These are phyloP conservation scores for Fraxinus ornus DNA, from an alignment of 305 asterid species.

Conservation along the genomic window DNA sequence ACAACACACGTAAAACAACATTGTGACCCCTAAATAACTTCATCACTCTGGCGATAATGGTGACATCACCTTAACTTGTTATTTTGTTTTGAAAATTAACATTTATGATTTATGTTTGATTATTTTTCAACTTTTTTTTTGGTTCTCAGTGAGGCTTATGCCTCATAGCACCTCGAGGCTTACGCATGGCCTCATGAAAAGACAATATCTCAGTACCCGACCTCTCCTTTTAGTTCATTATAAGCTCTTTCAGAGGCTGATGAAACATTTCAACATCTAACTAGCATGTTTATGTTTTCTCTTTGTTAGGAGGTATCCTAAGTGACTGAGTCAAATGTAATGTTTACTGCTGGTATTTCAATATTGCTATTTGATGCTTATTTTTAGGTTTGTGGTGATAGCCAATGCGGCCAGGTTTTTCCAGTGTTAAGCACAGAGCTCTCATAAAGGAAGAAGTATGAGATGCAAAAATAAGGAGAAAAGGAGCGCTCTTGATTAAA, in stretches of 20 bases:
- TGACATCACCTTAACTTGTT: background rate
- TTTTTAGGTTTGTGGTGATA: background rate
- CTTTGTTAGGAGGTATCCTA: background rate
- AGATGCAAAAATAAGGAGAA: background rate
- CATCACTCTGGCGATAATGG: background rate
- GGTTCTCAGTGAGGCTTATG: background rate
- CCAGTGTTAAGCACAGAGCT: background rate
- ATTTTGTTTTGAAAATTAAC: background rate
- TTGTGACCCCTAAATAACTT: background rate
- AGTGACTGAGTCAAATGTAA: background rate
- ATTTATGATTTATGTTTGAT: background rate
- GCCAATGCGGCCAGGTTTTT: background rate
- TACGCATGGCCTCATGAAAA: background rate
- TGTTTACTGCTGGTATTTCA: background rate
- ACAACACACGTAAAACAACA: background rate
- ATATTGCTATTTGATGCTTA: background rate
- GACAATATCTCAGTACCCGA: background rate
- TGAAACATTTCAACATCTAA: background rate
- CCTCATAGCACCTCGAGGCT: background rate
- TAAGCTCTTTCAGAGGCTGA: background rate
- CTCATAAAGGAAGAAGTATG: background rate
- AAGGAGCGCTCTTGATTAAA: background rate
- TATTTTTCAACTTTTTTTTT: too few relatives aligned
- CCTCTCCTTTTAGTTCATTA: background rate
- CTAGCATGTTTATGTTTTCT: background rate